These are phyloP conservation scores for Platanthera guangdongensis DNA, from an alignment of 106 monocot genomes.

Conservation along the genomic window DNA sequence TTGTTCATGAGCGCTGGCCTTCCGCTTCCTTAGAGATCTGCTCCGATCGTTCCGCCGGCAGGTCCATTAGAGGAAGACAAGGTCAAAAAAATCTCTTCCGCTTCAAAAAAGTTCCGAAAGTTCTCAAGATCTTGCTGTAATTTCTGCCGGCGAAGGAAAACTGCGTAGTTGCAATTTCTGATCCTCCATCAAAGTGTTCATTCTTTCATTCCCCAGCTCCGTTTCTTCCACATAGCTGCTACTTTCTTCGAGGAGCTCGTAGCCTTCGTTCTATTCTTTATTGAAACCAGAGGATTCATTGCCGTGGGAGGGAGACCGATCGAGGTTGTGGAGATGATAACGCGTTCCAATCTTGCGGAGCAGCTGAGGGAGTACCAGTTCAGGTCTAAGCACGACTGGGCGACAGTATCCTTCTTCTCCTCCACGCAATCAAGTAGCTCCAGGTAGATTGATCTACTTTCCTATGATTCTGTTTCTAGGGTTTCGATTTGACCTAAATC, in stretches of 20 bases:
- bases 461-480: neutral
- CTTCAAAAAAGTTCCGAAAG: neutral
- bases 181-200: neutral
- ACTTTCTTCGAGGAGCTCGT: neutral
- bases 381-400: conserved; percentile 53
- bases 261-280: neutral
- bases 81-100: neutral
- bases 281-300: neutral
- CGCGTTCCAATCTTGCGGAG: conserved; percentile 56
- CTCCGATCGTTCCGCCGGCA: too few species aligned
- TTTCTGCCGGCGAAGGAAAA: neutral
- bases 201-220: neutral
- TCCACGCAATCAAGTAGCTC: conserved; percentile 25
- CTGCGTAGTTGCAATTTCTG: neutral
- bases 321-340: conserved; percentile 26
- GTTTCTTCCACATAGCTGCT: neutral
- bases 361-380: conserved; percentile 66
- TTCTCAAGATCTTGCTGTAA: too few species aligned
- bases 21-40: too few species aligned
- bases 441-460: conserved; percentile 5
- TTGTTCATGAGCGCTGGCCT: too few species aligned
- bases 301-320: conserved; percentile 2
- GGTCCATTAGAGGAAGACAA: neutral
- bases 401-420: conserved; percentile 43
- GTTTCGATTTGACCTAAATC: neutral